Evolutionary conservation across 768 basidiomycete genomes (phyloP), one percentile per base, ranked within the genome.

Genomic region (Suillus americanus): DNA sequence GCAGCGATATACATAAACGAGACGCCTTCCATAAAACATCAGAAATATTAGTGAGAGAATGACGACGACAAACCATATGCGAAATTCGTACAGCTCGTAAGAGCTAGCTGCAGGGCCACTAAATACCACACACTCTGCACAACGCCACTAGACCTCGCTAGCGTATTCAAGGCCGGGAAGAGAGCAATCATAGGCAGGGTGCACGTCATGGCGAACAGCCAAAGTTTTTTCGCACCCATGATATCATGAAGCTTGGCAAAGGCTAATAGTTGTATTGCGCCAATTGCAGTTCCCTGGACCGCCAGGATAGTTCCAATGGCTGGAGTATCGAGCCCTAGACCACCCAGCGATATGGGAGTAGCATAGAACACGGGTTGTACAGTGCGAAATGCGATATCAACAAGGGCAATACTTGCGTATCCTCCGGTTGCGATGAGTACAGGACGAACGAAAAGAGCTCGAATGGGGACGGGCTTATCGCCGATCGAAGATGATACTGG

Each of bases 1-100:
- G 84, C 83, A 53, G 82, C 78, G 63, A 92, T 86, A 69, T 84
- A 89, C 61, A 92, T 89, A 74, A 91, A 90, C 40, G 89, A 79
- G 40, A 87, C 81, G 16, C 86, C 90, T 90, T 60, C 18, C 60
- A 56, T 56, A 28, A 35, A 25, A 54, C 40, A 45, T 55, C 18
- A 54, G 45, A 20, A 12, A 16, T 20, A 30, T 33, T 28, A 41
- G 16, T 46, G 57, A 60, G 50, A 16, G 23, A 12, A n/a, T 28
- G n/a, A 30, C 12, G 1, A 28, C 6, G 56, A n/a, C 56, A 28
- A 41, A 59, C 38, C 38, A 28, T 41, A 40, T 59, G 56, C 38
- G 77, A 28, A 59, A 67, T 77, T 80, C 48, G 85, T 61, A 23
- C 83, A 69, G 35, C 85, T 75, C 0, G 80, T 84, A 4, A 83